phyloP scores from a whole-genome alignment of 1,284 basidiomycete genomes.

The Cutaneotrichosporon mucoides region DNA sequence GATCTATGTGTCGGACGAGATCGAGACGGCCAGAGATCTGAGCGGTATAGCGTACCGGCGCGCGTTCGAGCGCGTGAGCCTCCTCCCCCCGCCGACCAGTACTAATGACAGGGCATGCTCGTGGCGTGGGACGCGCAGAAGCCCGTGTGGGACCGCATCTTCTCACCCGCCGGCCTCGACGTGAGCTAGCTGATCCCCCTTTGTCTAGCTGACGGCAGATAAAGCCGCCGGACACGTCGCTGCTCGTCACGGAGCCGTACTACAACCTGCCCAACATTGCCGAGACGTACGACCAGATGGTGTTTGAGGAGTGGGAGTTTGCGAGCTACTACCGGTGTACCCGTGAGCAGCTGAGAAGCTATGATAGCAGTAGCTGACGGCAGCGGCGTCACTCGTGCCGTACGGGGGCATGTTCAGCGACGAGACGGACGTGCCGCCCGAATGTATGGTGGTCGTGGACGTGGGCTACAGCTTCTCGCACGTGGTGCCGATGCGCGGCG shows the following conservation, averaged over 20 bases:
- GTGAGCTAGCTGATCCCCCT: slow-evolving; percentile 51
- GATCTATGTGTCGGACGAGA: slow-evolving; percentile 76
- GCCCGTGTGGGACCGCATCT: slow-evolving; percentile 80
- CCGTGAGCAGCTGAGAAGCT: slow-evolving; percentile 55
- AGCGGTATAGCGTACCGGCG: slow-evolving; percentile 73
- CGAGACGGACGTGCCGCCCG: slow-evolving; percentile 56
- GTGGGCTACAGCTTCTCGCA: slow-evolving; percentile 91
- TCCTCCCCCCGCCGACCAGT: not conserved
- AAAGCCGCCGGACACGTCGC: slow-evolving; percentile 63
- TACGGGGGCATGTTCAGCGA: slow-evolving; percentile 62
- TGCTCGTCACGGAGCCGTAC: slow-evolving; percentile 88
- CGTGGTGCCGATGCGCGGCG: slow-evolving; percentile 74
- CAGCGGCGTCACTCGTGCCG: slow-evolving; percentile 73
- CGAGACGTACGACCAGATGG: slow-evolving; percentile 85
- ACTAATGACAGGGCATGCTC: slow-evolving; percentile 66
- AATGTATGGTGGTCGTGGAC: slow-evolving; percentile 79
- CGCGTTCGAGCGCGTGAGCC: slow-evolving; percentile 75
- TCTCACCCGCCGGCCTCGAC: slow-evolving; percentile 64
- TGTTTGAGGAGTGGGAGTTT: slow-evolving; percentile 96
- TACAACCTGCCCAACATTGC: slow-evolving; percentile 88
- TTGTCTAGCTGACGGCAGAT: slow-evolving; percentile 53
- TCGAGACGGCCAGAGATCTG: slow-evolving; percentile 67
- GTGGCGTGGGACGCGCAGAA: slow-evolving; percentile 91
- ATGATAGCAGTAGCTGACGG: not conserved
- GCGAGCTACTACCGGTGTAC: slow-evolving; percentile 72